Percentiles rank a stretch among this genome's conserved stretches.
Evolutionary conservation across 2,329 filamentous ascomycete genomes (phyloP).

Genomic region (Aspergillus puulaauensis): DNA sequence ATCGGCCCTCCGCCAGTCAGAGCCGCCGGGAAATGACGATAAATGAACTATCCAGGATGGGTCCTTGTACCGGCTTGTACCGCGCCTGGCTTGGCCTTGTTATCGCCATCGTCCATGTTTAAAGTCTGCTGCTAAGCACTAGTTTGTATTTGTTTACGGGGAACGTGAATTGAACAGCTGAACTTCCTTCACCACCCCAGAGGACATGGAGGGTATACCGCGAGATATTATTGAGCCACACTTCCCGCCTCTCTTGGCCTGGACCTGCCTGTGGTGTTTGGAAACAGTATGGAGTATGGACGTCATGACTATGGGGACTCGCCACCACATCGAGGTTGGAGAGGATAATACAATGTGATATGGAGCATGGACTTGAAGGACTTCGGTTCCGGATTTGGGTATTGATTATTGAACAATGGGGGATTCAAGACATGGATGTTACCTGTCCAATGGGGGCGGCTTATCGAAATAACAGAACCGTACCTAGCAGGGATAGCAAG

Average conservation of each 20-base stretch:
- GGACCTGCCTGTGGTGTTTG: neutral
- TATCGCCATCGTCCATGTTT: neutral
- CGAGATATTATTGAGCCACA: neutral
- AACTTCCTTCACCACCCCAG: neutral
- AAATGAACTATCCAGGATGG: constrained; percentile 9
- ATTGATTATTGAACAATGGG: neutral
- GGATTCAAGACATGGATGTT: neutral
- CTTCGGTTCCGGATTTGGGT: neutral
- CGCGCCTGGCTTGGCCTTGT: neutral
- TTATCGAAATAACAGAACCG: neutral
- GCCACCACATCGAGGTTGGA: constrained; percentile 2
- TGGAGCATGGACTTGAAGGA: neutral
- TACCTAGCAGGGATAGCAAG: neutral
- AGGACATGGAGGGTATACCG: neutral
- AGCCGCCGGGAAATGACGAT: constrained; percentile 1
- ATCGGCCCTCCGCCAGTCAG: constrained; percentile 15
- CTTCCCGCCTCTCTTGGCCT: neutral
- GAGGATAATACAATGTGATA: neutral
- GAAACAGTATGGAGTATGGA: neutral
- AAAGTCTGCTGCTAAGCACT: constrained; percentile 5
- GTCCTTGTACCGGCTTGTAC: constrained; percentile 8
- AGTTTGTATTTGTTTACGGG: constrained; percentile 6
- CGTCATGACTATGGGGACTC: constrained; percentile 5
- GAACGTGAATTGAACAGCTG: constrained; percentile 1
- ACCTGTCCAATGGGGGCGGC: neutral